Evolutionary conservation across 1,139 yeast genomes (phyloP).

Genomic region (Lodderomyces elongisporus): DNA sequence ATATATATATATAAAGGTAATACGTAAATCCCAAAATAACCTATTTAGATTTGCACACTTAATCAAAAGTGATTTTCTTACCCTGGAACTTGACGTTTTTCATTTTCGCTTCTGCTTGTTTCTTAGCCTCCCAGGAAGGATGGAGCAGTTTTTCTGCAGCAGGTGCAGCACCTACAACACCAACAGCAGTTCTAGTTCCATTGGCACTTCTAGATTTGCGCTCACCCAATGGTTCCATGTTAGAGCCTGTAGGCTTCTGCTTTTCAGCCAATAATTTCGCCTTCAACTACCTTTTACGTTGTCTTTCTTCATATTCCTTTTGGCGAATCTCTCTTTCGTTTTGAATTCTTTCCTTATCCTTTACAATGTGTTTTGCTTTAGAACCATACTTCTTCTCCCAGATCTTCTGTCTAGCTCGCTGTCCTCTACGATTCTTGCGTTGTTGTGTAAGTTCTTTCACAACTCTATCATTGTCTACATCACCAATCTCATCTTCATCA

Average conservation of each 20-base stretch:
- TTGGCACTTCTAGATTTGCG: conserved; percentile 22
- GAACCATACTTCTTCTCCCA: conserved; percentile 90
- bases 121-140: conserved; percentile 96
- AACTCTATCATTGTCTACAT: conserved; percentile 53
- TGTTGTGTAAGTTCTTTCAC: conserved; percentile 49
- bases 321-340: conserved; percentile 58
- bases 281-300: conserved; percentile 56
- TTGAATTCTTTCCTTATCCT: conserved; percentile 49
- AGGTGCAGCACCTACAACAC: conserved; percentile 6
- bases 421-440: conserved; percentile 91
- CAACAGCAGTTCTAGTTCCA: conserved; percentile 5
- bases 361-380: conserved; percentile 75
- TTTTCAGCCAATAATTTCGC: conserved; percentile 31
- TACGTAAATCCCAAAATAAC: no score
- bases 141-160: conserved; percentile 42
- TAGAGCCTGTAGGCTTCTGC: conserved; percentile 35
- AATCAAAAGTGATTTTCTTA: conserved; percentile 73
- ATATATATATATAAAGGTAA: neutral
- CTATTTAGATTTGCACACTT: conserved; percentile 2
- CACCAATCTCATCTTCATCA: conserved; percentile 44
- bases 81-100: conserved; percentile 72
- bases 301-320: conserved; percentile 69
- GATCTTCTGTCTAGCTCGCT: conserved; percentile 91
- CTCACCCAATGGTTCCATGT: conserved; percentile 36
- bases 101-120: conserved; percentile 59